These are phyloP conservation scores for Fagopyrum tataricum DNA, from an alignment of 148 eudicot genomes.

Conservation along the genomic window DNA sequence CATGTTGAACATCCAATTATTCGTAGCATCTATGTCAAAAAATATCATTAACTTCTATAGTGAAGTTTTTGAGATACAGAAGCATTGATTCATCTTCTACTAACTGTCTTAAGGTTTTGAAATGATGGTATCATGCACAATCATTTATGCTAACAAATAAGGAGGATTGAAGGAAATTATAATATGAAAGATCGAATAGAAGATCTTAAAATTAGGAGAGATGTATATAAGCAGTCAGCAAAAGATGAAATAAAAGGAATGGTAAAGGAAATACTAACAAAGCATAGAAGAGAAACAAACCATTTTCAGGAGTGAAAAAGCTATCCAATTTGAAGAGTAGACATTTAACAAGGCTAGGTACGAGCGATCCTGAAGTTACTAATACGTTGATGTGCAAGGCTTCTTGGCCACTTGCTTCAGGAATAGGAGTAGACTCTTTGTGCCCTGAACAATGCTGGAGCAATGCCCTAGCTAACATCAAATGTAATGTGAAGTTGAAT, in stretches of 20 bases:
- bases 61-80: background rate
- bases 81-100: background rate
- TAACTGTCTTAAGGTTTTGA: background rate
- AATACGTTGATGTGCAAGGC: conserved; percentile 46
- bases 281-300: conserved; percentile 29
- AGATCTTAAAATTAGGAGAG: background rate
- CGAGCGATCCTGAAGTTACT: conserved; percentile 80
- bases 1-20: too few relatives aligned
- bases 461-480: conserved; percentile 64
- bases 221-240: background rate
- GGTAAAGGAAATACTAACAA: background rate
- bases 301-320: conserved; percentile 60
- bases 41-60: too few relatives aligned
- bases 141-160: background rate
- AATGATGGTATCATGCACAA: background rate
- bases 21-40: too few relatives aligned
- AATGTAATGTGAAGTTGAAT: background rate
- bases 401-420: conserved; percentile 22
- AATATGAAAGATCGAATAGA: background rate
- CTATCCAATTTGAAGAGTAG: conserved; percentile 65
- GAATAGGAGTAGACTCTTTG: conserved; percentile 19
- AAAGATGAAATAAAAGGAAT: background rate
- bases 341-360: conserved; percentile 94
- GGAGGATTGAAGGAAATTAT: background rate
- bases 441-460: conserved; percentile 62